A percentile compares a stretch with the other conserved stretches of the same genome.
Evolutionary conservation across 305 asterid species (phyloP).

Genomic region (Stenogyne calaminthoides): DNA sequence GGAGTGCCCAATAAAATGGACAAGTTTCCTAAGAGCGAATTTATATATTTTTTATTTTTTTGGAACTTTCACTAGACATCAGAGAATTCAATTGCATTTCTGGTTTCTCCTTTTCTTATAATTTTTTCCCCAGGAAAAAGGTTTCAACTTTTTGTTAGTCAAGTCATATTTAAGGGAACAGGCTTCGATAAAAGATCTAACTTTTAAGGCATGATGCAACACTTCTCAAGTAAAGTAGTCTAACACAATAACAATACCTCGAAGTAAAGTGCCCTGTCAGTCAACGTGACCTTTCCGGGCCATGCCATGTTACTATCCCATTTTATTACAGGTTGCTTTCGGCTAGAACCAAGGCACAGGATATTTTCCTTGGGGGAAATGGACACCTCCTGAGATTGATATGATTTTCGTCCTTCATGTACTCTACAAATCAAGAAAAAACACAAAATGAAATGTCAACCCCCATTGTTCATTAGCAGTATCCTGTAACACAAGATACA

Average conservation of each 20-base stretch:
- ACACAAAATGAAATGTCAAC: conserved; percentile 15
- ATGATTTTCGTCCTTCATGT: conserved; percentile 80
- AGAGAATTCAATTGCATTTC: neutral
- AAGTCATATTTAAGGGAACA: neutral
- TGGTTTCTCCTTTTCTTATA: neutral
- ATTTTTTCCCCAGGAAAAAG: neutral
- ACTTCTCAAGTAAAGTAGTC: neutral
- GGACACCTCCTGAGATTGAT: conserved; percentile 53
- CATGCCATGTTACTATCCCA: conserved; percentile 93
- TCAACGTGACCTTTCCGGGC: conserved; percentile 92
- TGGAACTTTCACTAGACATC: neutral
- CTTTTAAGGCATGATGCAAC: neutral
- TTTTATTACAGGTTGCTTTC: conserved; percentile 91
- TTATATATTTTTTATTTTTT: too few species aligned
- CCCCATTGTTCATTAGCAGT: too few species aligned
- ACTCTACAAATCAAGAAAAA: conserved; percentile 56
- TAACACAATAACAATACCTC: conserved; percentile 56
- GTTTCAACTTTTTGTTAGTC: neutral
- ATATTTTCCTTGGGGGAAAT: conserved; percentile 52
- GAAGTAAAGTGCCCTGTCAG: conserved; percentile 87
- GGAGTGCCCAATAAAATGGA: neutral
- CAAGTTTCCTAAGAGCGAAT: neutral
- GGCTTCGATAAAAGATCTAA: neutral
- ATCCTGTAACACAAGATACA: neutral
- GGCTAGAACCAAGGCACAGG: conserved; percentile 80